Evolutionary conservation across 2,329 filamentous ascomycete species (phyloP).

Genomic region (Tolypocladium ovalisporum): DNA sequence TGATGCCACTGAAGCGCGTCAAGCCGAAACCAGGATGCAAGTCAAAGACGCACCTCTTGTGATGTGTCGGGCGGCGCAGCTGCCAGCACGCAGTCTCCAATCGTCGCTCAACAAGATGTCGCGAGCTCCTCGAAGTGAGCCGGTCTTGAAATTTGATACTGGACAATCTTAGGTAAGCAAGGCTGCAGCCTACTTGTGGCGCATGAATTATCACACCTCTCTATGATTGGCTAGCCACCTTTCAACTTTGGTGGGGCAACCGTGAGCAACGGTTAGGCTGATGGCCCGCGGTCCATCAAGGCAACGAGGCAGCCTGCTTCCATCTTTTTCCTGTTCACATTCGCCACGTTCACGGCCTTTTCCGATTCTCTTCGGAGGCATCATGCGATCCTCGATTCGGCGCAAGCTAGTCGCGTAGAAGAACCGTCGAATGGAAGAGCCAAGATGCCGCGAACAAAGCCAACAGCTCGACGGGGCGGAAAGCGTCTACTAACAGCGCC

Average conservation of each 20-base stretch:
- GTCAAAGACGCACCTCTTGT: not conserved
- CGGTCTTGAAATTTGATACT: constrained; percentile 16
- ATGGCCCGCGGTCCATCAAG: not conserved
- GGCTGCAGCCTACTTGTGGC: constrained; percentile 13
- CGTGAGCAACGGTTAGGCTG: not conserved
- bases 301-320: not conserved
- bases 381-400: not conserved
- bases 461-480: not conserved
- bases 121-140: not conserved
- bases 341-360: not conserved
- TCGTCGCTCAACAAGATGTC: not conserved
- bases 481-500: not conserved
- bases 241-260: not conserved
- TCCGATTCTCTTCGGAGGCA: not conserved
- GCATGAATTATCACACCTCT: not conserved
- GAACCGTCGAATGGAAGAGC: not conserved
- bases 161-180: constrained; percentile 21
- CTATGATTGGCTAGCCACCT: not conserved
- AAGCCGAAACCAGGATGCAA: too few relatives aligned
- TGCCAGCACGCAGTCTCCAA: not conserved
- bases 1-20: not conserved
- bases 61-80: not conserved
- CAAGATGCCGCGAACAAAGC: not conserved
- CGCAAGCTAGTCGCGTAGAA: not conserved
- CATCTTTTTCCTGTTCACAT: not conserved